These are phyloP conservation scores for Vitis hybrid DNA, from an alignment of 177 flowering plant species.

Conservation along the genomic window DNA sequence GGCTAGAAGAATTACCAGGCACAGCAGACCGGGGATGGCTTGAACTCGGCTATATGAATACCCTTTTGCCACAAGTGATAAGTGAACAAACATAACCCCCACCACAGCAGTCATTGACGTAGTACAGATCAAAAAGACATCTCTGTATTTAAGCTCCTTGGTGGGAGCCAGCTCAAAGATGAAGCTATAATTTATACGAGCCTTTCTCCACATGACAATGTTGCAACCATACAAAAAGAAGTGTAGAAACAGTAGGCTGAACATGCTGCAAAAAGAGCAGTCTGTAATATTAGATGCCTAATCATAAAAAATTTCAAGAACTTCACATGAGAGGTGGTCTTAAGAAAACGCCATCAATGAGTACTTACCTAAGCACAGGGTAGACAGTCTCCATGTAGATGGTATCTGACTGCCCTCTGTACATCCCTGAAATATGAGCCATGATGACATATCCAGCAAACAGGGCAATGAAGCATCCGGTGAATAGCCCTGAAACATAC, in stretches of 20 bases:
- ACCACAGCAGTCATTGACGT: constrained; percentile 71
- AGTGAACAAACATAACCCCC: constrained; percentile 76
- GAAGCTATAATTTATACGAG: constrained; percentile 88
- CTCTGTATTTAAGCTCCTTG: constrained; percentile 85
- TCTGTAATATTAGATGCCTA: neutral
- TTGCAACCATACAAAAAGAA: constrained; percentile 92
- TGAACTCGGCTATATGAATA: constrained; percentile 57
- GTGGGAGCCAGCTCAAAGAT: constrained; percentile 80
- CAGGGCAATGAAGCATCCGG: constrained; percentile 82
- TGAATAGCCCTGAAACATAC: constrained; percentile 67
- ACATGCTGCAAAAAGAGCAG: constrained; percentile 69
- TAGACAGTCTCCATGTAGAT: constrained; percentile 95
- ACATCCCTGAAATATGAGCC: constrained; percentile 81
- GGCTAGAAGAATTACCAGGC: constrained; percentile 52
- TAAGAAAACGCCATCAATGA: neutral
- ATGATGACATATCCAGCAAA: constrained; percentile 78
- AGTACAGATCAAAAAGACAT: constrained; percentile 87
- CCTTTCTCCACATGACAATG: constrained; percentile 85
- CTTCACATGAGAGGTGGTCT: neutral
- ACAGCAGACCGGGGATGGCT: constrained; percentile 77
- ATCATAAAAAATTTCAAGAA: no score
- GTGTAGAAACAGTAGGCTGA: constrained; percentile 85
- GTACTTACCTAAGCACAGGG: constrained; percentile 87
- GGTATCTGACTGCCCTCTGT: constrained; percentile 47
- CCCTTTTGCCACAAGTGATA: constrained; percentile 69